A percentile compares a stretch with the other conserved stretches of the same genome.
Evolutionary conservation across 768 basidiomycete species (phyloP).

Genomic region (Omphalotus guepiniiformis): DNA sequence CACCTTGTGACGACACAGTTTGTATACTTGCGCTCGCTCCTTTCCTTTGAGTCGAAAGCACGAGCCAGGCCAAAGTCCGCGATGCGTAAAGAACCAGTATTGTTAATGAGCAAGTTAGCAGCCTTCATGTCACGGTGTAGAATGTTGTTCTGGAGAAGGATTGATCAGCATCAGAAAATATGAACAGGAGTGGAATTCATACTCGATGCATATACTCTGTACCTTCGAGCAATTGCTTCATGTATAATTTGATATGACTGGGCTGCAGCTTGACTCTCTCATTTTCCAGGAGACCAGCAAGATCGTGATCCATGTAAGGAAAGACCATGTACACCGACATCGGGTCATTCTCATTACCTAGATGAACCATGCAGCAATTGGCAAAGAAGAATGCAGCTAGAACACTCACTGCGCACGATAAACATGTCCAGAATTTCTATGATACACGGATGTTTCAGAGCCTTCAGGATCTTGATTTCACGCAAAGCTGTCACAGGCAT

Average conservation of each 20-base stretch:
- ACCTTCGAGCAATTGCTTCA: conserved; percentile 94
- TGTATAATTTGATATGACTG: conserved; percentile 91
- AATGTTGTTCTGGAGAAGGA: conserved; percentile 73
- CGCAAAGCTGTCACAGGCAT: conserved; percentile 96
- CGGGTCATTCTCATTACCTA: conserved; percentile 66
- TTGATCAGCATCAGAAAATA: conserved; percentile 6
- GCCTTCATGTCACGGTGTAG: conserved; percentile 99
- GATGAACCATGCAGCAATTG: neutral
- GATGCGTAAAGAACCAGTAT: conserved; percentile 75
- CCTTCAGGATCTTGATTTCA: conserved; percentile 95
- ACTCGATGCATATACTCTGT: conserved; percentile 94
- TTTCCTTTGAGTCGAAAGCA: conserved; percentile 34
- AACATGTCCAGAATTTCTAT: conserved; percentile 93
- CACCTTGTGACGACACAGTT: conserved; percentile 94
- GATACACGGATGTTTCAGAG: conserved; percentile 79
- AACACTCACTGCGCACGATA: conserved; percentile 64
- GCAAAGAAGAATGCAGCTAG: conserved; percentile 1
- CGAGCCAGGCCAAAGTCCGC: conserved; percentile 98
- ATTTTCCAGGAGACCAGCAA: conserved; percentile 92
- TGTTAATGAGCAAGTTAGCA: conserved; percentile 92
- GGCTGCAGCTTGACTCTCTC: conserved; percentile 78
- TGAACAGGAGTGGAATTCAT: conserved; percentile 35
- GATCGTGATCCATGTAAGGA: conserved; percentile 99
- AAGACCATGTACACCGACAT: conserved; percentile 97
- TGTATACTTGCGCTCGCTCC: conserved; percentile 72